phyloP scores from a whole-genome alignment of 2,329 filamentous ascomycete genomes.

The Cytospora paraplurivora region DNA sequence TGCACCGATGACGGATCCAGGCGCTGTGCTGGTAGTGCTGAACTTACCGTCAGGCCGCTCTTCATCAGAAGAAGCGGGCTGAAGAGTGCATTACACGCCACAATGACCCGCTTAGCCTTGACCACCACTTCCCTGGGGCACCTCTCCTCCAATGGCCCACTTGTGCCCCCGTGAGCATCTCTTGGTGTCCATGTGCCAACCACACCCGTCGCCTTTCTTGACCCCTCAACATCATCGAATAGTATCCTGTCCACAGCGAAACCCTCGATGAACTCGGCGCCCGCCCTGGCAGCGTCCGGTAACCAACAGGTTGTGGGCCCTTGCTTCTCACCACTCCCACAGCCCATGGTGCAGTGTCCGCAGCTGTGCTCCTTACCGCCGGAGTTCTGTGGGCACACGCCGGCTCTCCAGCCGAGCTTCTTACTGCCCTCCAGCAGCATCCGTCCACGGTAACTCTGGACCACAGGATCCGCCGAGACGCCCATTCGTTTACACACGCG shows the following conservation, averaged over 20 bases:
- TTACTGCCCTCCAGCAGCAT: constrained; percentile 74
- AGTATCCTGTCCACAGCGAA: constrained; percentile 71
- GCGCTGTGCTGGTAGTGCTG: no score
- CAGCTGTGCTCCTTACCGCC: constrained; percentile 74
- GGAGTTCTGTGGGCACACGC: constrained; percentile 77
- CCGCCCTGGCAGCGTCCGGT: constrained; percentile 75
- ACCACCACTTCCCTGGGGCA: constrained; percentile 65
- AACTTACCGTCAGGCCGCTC: constrained; percentile 68
- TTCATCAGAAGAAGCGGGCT: constrained; percentile 75
- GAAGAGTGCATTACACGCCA: constrained; percentile 76
- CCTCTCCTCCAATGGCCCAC: constrained; percentile 49
- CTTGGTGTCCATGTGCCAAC: constrained; percentile 75
- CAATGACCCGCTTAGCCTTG: constrained; percentile 76
- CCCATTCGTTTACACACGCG: constrained; percentile 80
- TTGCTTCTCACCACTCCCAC: constrained; percentile 71
- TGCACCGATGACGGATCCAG: no score
- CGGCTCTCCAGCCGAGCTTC: constrained; percentile 72
- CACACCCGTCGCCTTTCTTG: constrained; percentile 67
- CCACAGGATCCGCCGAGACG: constrained; percentile 64
- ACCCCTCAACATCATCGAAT: constrained; percentile 58
- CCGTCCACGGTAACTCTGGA: constrained; percentile 73
- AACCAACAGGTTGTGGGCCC: constrained; percentile 77
- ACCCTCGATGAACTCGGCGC: constrained; percentile 82
- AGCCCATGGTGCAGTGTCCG: constrained; percentile 63
- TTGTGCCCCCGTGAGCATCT: constrained; percentile 61